phyloP scores from a whole-genome alignment of 441 rosid species.

The Gossypium gossypioides region DNA sequence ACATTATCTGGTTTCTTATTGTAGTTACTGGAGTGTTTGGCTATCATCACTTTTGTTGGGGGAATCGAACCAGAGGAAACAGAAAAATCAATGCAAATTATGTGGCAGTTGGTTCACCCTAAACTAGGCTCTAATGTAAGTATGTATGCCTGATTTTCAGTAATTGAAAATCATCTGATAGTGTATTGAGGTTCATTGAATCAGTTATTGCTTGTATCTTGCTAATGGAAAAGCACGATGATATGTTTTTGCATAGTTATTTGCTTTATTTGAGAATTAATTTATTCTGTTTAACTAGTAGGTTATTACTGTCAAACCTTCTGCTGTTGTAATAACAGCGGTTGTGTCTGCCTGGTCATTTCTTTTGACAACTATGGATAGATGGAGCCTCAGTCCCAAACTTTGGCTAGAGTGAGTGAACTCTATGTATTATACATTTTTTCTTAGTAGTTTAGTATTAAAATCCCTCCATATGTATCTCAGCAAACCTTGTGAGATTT shows the following conservation, averaged over 20 bases:
- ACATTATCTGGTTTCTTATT: constrained; percentile 13
- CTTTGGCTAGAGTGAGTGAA: constrained; percentile 66
- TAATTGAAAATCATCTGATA: background rate
- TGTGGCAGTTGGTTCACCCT: constrained; percentile 87
- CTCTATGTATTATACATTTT: background rate
- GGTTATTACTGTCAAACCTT: constrained; percentile 62
- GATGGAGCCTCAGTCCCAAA: constrained; percentile 50
- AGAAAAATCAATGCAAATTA: constrained; percentile 67
- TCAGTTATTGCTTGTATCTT: background rate
- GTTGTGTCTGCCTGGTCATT: constrained; percentile 87
- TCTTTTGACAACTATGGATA: constrained; percentile 62
- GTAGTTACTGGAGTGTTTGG: constrained; percentile 74
- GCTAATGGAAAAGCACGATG: background rate
- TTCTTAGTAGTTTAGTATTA: background rate
- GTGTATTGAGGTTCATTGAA: background rate
- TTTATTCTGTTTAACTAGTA: constrained; percentile 14
- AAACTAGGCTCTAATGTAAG: constrained; percentile 76
- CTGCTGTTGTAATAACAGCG: constrained; percentile 47
- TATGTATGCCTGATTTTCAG: background rate
- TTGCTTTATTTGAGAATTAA: background rate
- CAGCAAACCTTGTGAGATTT: background rate
- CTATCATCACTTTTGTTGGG: constrained; percentile 69
- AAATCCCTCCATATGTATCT: background rate
- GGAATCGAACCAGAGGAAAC: constrained; percentile 58
- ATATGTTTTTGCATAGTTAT: background rate